Percentiles rank a stretch among this genome's conserved stretches.
phyloP scores from a whole-genome alignment of 2,329 filamentous ascomycete genomes.

The Ilyonectria robusta region DNA sequence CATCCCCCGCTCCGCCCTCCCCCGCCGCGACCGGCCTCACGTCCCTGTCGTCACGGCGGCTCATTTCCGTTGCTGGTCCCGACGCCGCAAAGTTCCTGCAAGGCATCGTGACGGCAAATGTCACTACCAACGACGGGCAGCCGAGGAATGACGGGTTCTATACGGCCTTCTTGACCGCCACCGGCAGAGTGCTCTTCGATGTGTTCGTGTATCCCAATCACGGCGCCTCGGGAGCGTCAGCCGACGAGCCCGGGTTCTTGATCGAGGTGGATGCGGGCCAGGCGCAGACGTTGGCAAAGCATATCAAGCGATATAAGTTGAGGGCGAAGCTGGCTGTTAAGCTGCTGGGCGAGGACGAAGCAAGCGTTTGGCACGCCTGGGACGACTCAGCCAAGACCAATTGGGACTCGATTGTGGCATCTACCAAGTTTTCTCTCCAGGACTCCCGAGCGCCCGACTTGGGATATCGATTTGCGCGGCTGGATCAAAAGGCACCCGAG shows the following conservation, averaged over 20 bases:
- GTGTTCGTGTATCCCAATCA: slow-evolving; percentile 85
- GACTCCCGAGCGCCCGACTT: slow-evolving; percentile 70
- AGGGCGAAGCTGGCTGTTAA: slow-evolving; percentile 82
- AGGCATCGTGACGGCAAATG: slow-evolving; percentile 81
- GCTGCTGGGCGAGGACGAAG: slow-evolving; percentile 75
- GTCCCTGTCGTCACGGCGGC: slow-evolving; percentile 78
- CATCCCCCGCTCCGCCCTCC: slow-evolving; percentile 52
- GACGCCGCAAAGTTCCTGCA: slow-evolving; percentile 91
- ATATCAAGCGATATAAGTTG: slow-evolving; percentile 89
- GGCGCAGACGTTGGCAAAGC: slow-evolving; percentile 73
- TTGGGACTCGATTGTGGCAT: slow-evolving; percentile 39
- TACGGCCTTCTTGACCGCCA: slow-evolving; percentile 87
- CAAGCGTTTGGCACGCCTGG: slow-evolving; percentile 83
- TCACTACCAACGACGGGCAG: slow-evolving; percentile 55
- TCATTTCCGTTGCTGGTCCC: slow-evolving; percentile 83
- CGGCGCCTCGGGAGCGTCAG: slow-evolving; percentile 42
- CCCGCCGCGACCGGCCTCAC: slow-evolving; percentile 65
- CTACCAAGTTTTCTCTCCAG: slow-evolving; percentile 54
- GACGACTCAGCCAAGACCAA: slow-evolving; percentile 59
- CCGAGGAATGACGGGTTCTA: slow-evolving; percentile 74
- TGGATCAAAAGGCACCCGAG: slow-evolving; percentile 49
- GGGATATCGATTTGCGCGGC: slow-evolving; percentile 64
- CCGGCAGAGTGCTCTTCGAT: slow-evolving; percentile 88
- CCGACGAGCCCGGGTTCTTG: slow-evolving; percentile 65
- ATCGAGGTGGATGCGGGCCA: slow-evolving; percentile 86